Conservation (phyloP, 148 eudicot species). For the Euryodendron excelsum region DNA sequence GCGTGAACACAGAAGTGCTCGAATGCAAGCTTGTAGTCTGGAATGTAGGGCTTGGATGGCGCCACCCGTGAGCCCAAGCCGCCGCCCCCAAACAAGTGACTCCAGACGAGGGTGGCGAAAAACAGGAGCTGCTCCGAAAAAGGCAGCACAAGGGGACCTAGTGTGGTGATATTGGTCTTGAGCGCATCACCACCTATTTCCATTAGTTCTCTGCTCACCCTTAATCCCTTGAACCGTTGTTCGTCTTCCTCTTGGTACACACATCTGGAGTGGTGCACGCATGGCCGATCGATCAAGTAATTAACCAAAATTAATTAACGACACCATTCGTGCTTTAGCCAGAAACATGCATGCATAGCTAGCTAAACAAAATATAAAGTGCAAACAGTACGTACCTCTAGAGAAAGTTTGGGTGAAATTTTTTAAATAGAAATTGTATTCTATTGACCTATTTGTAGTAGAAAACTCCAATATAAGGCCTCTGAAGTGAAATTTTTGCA, state of each 20-base stretch:
- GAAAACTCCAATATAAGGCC: too few relatives aligned
- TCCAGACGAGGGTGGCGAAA: conserved; percentile 63
- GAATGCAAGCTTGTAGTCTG: conserved; percentile 90
- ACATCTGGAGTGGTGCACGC: conserved; percentile 68
- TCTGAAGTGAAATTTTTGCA: too few relatives aligned
- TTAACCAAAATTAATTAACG: too few relatives aligned
- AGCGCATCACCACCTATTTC: conserved; percentile 90
- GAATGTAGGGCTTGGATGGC: conserved; percentile 64
- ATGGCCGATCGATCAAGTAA: too few relatives aligned
- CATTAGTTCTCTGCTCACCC: conserved; percentile 68
- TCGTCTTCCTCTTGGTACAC: conserved; percentile 88
- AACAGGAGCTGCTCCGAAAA: conserved; percentile 86
- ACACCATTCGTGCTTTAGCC: too few relatives aligned
- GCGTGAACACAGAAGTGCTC: conserved; percentile 95
- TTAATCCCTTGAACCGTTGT: conserved; percentile 62
- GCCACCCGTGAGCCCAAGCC: too few relatives aligned
- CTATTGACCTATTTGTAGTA: too few relatives aligned
- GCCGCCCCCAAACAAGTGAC: conserved; percentile 41
- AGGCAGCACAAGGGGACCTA: conserved; percentile 91
- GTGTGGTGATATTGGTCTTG: conserved; percentile 94
- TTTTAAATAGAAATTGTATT: too few relatives aligned
- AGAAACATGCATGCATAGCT: too few relatives aligned
- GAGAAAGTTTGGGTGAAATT: too few relatives aligned
- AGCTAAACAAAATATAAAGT: too few relatives aligned
- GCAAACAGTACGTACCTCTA: too few relatives aligned